A percentile compares a stretch with the other conserved stretches of the same genome.
Evolutionary conservation across 441 rosid species (phyloP).

Genomic region (Adansonia grandidieri): DNA sequence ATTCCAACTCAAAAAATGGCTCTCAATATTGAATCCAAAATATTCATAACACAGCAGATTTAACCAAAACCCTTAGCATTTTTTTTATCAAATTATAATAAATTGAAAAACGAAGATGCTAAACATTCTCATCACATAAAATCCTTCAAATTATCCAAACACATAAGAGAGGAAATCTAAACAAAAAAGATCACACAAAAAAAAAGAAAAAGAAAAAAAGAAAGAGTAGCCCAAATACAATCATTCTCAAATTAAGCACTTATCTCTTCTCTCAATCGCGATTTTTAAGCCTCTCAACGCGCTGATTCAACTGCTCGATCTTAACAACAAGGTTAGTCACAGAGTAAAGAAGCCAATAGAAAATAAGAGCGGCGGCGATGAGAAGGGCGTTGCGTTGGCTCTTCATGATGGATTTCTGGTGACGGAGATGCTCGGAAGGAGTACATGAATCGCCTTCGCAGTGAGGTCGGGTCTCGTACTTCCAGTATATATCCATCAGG

Average conservation of each 20-base stretch:
- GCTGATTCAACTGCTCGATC: slow-evolving; percentile 78
- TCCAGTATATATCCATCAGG: slow-evolving; percentile 92
- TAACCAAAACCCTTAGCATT: background rate
- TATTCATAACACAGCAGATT: background rate
- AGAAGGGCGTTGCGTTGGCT: slow-evolving; percentile 90
- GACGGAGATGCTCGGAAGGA: slow-evolving; percentile 84
- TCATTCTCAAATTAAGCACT: slow-evolving; percentile 33
- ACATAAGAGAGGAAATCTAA: background rate
- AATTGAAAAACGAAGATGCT: background rate
- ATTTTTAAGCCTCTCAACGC: slow-evolving; percentile 81
- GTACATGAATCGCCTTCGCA: slow-evolving; percentile 80
- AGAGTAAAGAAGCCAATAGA: slow-evolving; percentile 85
- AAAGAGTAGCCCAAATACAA: background rate
- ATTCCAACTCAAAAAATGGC: background rate
- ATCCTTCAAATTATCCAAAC: background rate
- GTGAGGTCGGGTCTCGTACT: slow-evolving; percentile 80
- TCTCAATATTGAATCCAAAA: background rate
- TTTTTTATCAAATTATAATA: background rate
- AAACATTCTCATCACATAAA: background rate
- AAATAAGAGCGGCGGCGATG: slow-evolving; percentile 71
- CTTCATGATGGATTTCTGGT: slow-evolving; percentile 95
- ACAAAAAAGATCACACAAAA: background rate
- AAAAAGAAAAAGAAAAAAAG: too few species aligned
- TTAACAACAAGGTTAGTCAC: slow-evolving; percentile 71
- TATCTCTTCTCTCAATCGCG: background rate